These are phyloP conservation scores for Ascocoryne sarcoides DNA, from an alignment of 2,329 filamentous ascomycete genomes.

Conservation along the genomic window DNA sequence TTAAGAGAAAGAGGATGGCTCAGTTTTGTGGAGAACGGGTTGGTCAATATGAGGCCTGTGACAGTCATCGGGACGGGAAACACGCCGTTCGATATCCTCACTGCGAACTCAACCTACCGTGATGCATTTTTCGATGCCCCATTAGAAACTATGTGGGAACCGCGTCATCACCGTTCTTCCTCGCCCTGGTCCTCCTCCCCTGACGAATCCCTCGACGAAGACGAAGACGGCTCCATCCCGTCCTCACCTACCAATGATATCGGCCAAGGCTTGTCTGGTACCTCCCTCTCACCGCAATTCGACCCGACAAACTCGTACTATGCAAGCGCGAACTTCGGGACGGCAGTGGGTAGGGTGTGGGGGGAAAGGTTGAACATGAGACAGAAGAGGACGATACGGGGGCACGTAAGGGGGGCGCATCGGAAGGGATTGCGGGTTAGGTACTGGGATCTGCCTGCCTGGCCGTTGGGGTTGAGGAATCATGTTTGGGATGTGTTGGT, in stretches of 20 bases:
- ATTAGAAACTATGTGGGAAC: conserved; percentile 36
- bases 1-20: conserved; percentile 51
- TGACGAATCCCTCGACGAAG: conserved; percentile 10
- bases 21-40: conserved; percentile 41
- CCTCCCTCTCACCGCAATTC: conserved; percentile 32
- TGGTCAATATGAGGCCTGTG: conserved; percentile 45
- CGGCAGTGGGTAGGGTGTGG: conserved; percentile 41
- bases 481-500: conserved; percentile 47
- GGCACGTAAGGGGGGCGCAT: conserved; percentile 40
- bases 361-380: conserved; percentile 36
- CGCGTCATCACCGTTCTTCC: conserved; percentile 5
- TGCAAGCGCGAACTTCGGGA: conserved; percentile 49
- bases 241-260: conserved; percentile 8
- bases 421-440: conserved; percentile 44
- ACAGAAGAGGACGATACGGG: conserved; percentile 37
- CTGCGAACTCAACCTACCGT: conserved; percentile 43
- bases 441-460: conserved; percentile 52
- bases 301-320: conserved; percentile 54
- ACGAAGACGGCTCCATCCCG: conserved; percentile 9
- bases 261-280: conserved; percentile 37
- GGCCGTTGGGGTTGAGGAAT: conserved; percentile 46
- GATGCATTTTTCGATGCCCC: conserved; percentile 62
- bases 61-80: conserved; percentile 63
- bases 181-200: conserved; percentile 5
- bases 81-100: conserved; percentile 47